A percentile compares a stretch with the other conserved stretches of the same genome.
phyloP scores from a whole-genome alignment of 1,284 basidiomycete species.

The Sporisorium graminicola region DNA sequence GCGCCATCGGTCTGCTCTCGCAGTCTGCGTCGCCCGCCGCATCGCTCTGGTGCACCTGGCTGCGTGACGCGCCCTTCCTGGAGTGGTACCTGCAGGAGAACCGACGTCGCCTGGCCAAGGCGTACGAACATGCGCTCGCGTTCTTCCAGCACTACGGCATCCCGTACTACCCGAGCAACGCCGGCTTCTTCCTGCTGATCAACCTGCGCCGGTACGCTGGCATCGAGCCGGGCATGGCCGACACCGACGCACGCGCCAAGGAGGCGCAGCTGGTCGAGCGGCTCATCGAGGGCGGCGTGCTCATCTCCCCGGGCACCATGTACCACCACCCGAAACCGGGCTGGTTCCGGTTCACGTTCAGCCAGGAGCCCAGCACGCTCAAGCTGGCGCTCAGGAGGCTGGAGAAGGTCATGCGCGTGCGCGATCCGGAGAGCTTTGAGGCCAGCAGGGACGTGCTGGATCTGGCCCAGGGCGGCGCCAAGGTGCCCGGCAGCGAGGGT shows the following conservation, averaged over 20 bases:
- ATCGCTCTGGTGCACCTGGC: constrained; percentile 40
- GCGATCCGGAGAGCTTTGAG: constrained; percentile 21
- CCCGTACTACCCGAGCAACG: constrained; percentile 41
- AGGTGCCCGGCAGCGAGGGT: too few relatives aligned
- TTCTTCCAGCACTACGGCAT: constrained; percentile 39
- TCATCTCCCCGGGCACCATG: constrained; percentile 51
- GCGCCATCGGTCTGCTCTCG: constrained; percentile 24
- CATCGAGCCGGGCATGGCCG: not conserved
- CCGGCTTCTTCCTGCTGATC: constrained; percentile 57
- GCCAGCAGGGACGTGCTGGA: constrained; percentile 8
- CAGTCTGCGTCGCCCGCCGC: constrained; percentile 46
- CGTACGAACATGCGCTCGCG: constrained; percentile 35
- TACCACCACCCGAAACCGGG: constrained; percentile 57
- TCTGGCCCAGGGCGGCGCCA: not conserved
- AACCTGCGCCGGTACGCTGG: constrained; percentile 26
- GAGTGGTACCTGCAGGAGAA: constrained; percentile 57
- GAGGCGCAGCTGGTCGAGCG: constrained; percentile 30
- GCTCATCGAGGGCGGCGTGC: constrained; percentile 41
- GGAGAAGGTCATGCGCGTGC: constrained; percentile 41
- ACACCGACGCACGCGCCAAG: constrained; percentile 12
- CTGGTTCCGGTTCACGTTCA: constrained; percentile 58
- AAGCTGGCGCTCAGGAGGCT: constrained; percentile 38
- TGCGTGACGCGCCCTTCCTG: constrained; percentile 44
- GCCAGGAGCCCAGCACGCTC: constrained; percentile 41
- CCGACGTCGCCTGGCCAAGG: constrained; percentile 26